A percentile compares a stretch with the other conserved stretches of the same genome.
phyloP scores from a whole-genome alignment of 2,329 filamentous ascomycete genomes.

The Hymenoscyphus salicellus region DNA sequence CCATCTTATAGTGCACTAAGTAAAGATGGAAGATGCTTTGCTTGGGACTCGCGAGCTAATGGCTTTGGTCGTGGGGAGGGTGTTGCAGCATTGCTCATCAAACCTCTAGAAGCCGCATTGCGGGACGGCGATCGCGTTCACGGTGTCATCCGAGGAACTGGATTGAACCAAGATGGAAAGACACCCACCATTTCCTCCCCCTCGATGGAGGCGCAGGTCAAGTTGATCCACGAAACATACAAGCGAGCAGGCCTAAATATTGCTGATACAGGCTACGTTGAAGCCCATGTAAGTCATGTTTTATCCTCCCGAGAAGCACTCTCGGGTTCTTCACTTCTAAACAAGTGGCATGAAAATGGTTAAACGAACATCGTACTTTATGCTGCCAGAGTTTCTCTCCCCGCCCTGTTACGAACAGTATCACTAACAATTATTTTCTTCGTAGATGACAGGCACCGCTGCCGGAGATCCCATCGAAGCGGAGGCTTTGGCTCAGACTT shows the following conservation, averaged over 20 bases:
- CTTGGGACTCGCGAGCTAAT: constrained; percentile 56
- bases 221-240: constrained; percentile 13
- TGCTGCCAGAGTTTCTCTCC: no score
- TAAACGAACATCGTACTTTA: no score
- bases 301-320: no score
- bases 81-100: constrained; percentile 54
- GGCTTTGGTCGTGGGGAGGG: constrained; percentile 65
- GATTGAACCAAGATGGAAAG: constrained; percentile 53
- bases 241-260: not conserved
- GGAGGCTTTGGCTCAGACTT: constrained; percentile 16
- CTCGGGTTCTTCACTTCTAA: no score
- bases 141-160: constrained; percentile 51
- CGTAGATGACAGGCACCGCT: constrained; percentile 13
- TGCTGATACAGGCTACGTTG: constrained; percentile 40
- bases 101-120: constrained; percentile 55
- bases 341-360: no score
- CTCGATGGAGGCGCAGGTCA: constrained; percentile 42
- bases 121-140: constrained; percentile 57
- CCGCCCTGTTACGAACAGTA: no score
- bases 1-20: not conserved
- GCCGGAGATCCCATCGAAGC: constrained; percentile 19
- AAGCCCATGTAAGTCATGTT: constrained; percentile 37
- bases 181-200: constrained; percentile 52
- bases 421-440: not conserved
- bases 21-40: constrained; percentile 37